phyloP scores from a whole-genome alignment of 2,329 filamentous ascomycete species.

The Fusarium sp. region DNA sequence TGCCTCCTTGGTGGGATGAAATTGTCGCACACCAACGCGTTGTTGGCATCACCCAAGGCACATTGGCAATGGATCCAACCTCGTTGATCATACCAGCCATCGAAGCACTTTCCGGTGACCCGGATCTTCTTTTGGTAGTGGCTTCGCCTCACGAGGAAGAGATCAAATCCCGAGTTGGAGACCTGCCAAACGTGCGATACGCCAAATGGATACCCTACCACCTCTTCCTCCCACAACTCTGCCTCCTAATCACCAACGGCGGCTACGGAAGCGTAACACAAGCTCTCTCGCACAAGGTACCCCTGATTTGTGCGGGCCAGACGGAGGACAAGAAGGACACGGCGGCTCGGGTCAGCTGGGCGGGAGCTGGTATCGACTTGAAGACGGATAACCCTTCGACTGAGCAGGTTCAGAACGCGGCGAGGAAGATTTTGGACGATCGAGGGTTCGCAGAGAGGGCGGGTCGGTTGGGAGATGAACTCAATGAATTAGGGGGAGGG shows the following conservation, averaged over 20 bases:
- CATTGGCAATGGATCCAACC: constrained; percentile 51
- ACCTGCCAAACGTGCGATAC: constrained; percentile 45
- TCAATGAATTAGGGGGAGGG: constrained; percentile 46
- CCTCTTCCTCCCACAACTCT: constrained; percentile 49
- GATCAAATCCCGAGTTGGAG: constrained; percentile 40
- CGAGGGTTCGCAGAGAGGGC: constrained; percentile 38
- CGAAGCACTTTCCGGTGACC: constrained; percentile 46
- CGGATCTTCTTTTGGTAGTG: constrained; percentile 48
- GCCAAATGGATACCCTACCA: constrained; percentile 53
- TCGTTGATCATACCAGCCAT: constrained; percentile 54
- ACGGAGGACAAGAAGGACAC: constrained; percentile 54
- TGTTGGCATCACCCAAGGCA: constrained; percentile 54
- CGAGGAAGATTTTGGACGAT: constrained; percentile 42
- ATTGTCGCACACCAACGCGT: constrained; percentile 44
- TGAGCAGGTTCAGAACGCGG: constrained; percentile 42
- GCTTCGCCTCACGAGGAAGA: constrained; percentile 47
- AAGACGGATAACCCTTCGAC: constrained; percentile 50
- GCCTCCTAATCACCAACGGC: constrained; percentile 52
- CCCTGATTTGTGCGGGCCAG: constrained; percentile 52
- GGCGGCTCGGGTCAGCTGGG: constrained; percentile 49
- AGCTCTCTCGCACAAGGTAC: constrained; percentile 50
- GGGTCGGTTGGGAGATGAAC: constrained; percentile 40
- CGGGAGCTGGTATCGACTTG: constrained; percentile 50
- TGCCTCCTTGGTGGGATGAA: constrained; percentile 51
- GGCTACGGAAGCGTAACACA: constrained; percentile 54